Percentiles rank a stretch among this genome's conserved stretches.
phyloP scores from a whole-genome alignment of 805 yeast genomes.

The Priceomyces carsonii region DNA sequence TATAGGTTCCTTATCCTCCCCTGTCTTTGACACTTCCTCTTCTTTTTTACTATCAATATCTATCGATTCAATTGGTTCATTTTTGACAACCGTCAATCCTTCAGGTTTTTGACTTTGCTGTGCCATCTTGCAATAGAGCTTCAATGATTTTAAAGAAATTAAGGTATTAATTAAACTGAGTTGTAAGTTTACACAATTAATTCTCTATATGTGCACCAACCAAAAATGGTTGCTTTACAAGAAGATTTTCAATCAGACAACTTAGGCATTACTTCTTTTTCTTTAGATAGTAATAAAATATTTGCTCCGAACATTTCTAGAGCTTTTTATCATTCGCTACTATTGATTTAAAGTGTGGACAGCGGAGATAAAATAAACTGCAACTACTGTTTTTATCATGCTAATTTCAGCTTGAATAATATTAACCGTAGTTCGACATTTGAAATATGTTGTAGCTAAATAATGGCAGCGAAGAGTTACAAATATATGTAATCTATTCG shows the following conservation, averaged over 20 bases:
- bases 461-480: no score
- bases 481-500: no score
- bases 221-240: no score
- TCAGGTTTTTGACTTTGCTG: slow-evolving; percentile 13
- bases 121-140: no score
- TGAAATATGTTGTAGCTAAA: no score
- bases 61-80: slow-evolving; percentile 32
- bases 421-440: no score
- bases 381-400: background rate
- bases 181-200: no score
- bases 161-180: no score
- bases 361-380: slow-evolving; percentile 40
- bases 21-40: background rate
- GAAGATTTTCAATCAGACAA: no score
- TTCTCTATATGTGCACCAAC: no score
- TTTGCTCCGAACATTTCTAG: slow-evolving; percentile 41
- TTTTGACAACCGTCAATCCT: slow-evolving; percentile 29
- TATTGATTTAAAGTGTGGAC: slow-evolving; percentile 45
- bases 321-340: slow-evolving; percentile 33
- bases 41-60: background rate
- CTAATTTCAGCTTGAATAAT: slow-evolving; percentile 1
- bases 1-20: background rate
- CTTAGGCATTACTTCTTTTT: slow-evolving; percentile 12
- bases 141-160: no score
- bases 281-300: slow-evolving; percentile 25